These are phyloP conservation scores for Xylaria castorea DNA, from an alignment of 495 filamentous ascomycete genomes.

Conservation along the genomic window DNA sequence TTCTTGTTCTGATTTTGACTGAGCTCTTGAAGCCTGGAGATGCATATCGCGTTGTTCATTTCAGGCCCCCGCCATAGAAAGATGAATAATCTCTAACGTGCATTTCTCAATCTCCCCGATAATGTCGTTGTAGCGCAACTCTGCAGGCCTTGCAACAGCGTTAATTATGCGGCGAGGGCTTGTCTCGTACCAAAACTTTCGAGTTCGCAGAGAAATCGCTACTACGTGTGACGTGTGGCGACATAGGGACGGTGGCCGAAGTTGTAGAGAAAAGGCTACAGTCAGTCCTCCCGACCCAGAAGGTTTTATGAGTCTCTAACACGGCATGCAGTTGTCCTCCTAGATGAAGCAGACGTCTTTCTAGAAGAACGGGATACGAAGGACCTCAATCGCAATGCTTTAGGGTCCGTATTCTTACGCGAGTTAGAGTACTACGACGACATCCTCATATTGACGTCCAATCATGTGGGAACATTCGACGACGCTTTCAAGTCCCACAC, in stretches of 20 bases:
- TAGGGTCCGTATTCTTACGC: conserved; percentile 41
- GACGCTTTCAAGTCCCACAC: conserved; percentile 55
- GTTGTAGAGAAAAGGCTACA: conserved; percentile 52
- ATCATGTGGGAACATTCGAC: conserved; percentile 46
- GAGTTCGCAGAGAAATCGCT: conserved; percentile 52
- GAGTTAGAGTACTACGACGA: conserved; percentile 48
- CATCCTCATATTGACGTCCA: conserved; percentile 47
- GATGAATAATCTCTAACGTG: background rate
- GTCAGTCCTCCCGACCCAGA: conserved; percentile 40
- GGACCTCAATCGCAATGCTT: conserved; percentile 16
- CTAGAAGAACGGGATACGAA: conserved; percentile 46
- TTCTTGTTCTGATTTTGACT: background rate
- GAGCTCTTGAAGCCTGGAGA: background rate
- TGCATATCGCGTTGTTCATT: background rate
- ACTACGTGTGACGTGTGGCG: conserved; percentile 55
- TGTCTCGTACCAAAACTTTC: conserved; percentile 42
- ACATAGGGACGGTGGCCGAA: conserved; percentile 52
- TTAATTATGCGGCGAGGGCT: background rate
- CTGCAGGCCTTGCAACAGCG: background rate
- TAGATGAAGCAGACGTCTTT: conserved; percentile 54
- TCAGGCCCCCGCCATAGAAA: background rate
- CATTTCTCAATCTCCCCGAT: conserved; percentile 9
- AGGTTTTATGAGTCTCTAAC: background rate
- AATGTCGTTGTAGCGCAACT: conserved; percentile 14
- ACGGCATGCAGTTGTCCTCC: conserved; percentile 25